phyloP scores from a whole-genome alignment of 2,329 filamentous ascomycete genomes.

The Cylindrodendrum hubeiense region DNA sequence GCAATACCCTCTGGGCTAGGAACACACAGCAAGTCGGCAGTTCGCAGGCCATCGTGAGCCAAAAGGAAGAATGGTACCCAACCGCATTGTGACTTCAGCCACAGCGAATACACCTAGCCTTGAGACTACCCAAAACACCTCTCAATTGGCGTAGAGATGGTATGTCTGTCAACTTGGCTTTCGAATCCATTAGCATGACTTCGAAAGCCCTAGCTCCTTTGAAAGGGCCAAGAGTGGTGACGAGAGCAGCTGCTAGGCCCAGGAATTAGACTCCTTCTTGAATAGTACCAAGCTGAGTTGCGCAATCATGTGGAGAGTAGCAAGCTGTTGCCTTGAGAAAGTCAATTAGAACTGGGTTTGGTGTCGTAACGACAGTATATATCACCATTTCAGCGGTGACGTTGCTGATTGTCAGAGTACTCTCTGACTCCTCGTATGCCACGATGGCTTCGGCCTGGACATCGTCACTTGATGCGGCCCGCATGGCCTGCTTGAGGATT shows the following conservation, averaged over 20 bases:
- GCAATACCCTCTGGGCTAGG: background rate
- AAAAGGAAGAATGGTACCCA: background rate
- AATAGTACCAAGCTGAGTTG: background rate
- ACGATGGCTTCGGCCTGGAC: slow-evolving; percentile 1
- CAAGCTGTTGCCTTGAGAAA: slow-evolving; percentile 5
- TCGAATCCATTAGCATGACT: background rate
- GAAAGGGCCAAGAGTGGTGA: background rate
- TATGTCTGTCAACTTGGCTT: background rate
- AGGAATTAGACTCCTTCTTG: background rate
- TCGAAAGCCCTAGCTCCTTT: background rate
- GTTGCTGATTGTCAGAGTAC: background rate
- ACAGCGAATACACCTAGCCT: background rate
- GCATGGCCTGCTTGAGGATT: background rate
- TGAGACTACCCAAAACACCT: background rate
- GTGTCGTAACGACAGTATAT: background rate
- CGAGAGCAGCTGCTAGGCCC: slow-evolving; percentile 5
- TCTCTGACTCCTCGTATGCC: background rate
- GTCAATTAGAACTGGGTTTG: background rate
- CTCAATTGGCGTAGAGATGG: background rate
- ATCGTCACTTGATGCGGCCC: slow-evolving; percentile 1
- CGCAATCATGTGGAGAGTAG: background rate
- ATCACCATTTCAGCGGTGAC: background rate
- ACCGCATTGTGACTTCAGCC: background rate
- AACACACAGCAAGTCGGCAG: background rate
- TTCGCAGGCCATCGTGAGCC: background rate